A percentile compares a stretch with the other conserved stretches of the same genome.
Evolutionary conservation across 78 protist species (phyloP).

Genomic region (Planoprotostelium fungivorum): DNA sequence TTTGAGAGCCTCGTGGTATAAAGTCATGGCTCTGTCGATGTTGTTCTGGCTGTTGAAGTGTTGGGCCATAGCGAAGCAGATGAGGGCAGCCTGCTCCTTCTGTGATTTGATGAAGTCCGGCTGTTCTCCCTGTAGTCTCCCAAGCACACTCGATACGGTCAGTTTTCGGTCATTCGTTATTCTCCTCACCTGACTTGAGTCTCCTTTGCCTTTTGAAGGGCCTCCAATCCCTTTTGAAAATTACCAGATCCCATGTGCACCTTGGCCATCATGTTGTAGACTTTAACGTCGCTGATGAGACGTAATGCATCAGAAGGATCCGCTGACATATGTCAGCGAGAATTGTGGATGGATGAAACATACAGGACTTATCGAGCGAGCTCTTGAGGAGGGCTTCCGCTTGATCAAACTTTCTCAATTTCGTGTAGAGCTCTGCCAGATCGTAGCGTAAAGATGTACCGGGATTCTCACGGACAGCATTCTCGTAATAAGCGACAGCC

Average conservation of each 20-base stretch:
- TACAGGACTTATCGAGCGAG: background rate
- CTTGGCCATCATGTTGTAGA: constrained; percentile 2
- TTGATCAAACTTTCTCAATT: constrained; percentile 12
- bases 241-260: constrained; percentile 1
- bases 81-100: background rate
- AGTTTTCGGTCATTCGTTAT: background rate
- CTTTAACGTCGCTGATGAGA: background rate
- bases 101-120: constrained; percentile 14
- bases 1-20: constrained; percentile 46
- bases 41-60: background rate
- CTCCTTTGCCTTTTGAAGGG: background rate
- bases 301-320: background rate
- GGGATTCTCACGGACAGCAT: constrained; percentile 26
- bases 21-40: constrained; percentile 12
- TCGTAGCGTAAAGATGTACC: constrained; percentile 20
- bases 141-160: background rate
- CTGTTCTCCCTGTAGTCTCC: constrained; percentile 9
- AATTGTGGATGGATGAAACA: background rate
- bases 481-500: constrained; percentile 19
- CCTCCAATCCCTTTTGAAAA: background rate
- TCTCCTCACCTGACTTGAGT: background rate
- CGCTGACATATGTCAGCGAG: background rate
- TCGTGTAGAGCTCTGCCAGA: constrained; percentile 59
- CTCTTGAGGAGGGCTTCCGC: constrained; percentile 12
- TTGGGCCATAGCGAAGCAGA: constrained; percentile 30